These are phyloP conservation scores for Aspergillus homomorphus DNA, from an alignment of 495 filamentous ascomycete genomes.

Conservation along the genomic window DNA sequence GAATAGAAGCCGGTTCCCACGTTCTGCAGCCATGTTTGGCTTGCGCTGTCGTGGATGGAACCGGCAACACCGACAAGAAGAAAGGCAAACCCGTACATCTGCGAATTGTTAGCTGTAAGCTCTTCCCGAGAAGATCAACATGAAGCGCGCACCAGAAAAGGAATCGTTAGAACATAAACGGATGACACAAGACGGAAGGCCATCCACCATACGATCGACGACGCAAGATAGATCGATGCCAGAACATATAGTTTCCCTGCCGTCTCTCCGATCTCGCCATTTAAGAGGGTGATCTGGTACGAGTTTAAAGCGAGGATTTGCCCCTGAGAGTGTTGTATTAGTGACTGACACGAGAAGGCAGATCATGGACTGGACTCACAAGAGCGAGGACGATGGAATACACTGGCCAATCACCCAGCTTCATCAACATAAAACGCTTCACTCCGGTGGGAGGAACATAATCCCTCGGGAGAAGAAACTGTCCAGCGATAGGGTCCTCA, in stretches of 20 bases:
- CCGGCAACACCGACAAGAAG: conserved; percentile 57
- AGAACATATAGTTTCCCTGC: conserved; percentile 62
- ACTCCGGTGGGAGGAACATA: conserved; percentile 65
- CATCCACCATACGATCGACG: conserved; percentile 61
- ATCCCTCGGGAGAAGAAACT: conserved; percentile 60
- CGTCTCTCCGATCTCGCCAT: conserved; percentile 58
- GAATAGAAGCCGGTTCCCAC: conserved; percentile 46
- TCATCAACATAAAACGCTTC: conserved; percentile 47
- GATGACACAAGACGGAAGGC: conserved; percentile 60
- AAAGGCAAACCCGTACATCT: conserved; percentile 57
- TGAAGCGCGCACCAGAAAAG: background rate
- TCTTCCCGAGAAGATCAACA: background rate
- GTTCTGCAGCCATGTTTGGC: conserved; percentile 43
- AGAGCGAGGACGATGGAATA: conserved; percentile 64
- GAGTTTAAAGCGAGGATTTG: conserved; percentile 68
- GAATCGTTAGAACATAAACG: conserved; percentile 1
- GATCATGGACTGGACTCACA: background rate
- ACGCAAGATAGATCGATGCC: conserved; percentile 56
- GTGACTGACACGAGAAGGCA: no score
- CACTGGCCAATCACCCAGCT: conserved; percentile 61
- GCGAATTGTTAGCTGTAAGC: background rate
- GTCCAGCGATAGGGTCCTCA: conserved; percentile 22
- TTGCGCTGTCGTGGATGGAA: conserved; percentile 38
- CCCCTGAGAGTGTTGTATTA: conserved; percentile 22
- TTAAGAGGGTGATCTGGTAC: conserved; percentile 67